A percentile compares a stretch with the other conserved stretches of the same genome.
Conservation (phyloP, 1,284 basidiomycete genomes). For the Amylostereum areolatum region DNA sequence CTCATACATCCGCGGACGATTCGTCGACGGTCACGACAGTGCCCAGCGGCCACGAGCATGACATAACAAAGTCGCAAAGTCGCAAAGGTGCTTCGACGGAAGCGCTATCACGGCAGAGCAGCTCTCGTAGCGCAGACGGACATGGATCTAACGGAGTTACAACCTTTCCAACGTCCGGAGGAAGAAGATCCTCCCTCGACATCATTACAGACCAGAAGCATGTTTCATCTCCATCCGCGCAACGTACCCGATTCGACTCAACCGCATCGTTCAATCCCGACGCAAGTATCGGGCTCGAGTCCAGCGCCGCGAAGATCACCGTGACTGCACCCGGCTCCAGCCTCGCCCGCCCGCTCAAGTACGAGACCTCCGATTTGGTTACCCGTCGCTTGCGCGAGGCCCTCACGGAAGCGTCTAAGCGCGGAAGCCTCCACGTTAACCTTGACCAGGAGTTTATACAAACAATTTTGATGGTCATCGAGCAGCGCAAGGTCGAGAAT, state of each 20-base stretch:
- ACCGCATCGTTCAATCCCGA: conserved; percentile 12
- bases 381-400: conserved; percentile 52
- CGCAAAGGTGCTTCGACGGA: not conserved
- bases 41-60: not conserved
- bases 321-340: conserved; percentile 37
- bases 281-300: conserved; percentile 8
- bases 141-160: not conserved
- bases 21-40: not conserved
- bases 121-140: not conserved
- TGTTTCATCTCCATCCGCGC: conserved; percentile 2
- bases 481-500: conserved; percentile 61
- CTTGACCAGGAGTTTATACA: conserved; percentile 75
- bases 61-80: not conserved
- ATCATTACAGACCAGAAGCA: not conserved
- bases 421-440: conserved; percentile 58
- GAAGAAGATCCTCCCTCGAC: conserved; percentile 4
- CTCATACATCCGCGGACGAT: not conserved
- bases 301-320: conserved; percentile 30
- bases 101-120: not conserved
- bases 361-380: conserved; percentile 42
- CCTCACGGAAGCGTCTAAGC: conserved; percentile 57
- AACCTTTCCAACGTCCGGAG: conserved; percentile 1
- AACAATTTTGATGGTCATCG: conserved; percentile 64
- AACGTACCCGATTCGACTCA: conserved; percentile 16
- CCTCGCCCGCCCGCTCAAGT: conserved; percentile 22